A percentile compares a stretch with the other conserved stretches of the same genome.
Conservation (phyloP, 1,139 yeast genomes). For the Lodderomyces margitis region DNA sequence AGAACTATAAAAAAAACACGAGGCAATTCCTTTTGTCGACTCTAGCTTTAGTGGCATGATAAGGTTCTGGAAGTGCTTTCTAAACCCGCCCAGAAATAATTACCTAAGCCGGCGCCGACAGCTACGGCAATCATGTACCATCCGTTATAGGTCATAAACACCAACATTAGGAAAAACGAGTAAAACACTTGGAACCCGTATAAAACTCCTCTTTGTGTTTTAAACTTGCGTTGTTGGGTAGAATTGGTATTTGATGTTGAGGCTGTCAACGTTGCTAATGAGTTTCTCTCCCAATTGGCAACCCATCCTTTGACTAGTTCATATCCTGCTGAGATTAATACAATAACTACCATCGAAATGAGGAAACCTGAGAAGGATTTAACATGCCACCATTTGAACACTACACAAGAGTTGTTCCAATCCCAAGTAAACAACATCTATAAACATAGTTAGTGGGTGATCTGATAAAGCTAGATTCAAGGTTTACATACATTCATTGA, state of each 20-base stretch:
- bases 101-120: conserved; percentile 66
- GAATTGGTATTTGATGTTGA: conserved; percentile 12
- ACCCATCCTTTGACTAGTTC: conserved; percentile 51
- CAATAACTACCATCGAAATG: conserved; percentile 50
- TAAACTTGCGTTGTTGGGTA: conserved; percentile 20
- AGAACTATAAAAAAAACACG: no score
- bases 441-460: conserved; percentile 13
- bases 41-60: conserved; percentile 53
- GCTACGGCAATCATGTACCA: conserved; percentile 78
- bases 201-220: conserved; percentile 37
- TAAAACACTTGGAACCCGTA: conserved; percentile 77
- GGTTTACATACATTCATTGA: conserved; percentile 47
- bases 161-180: conserved; percentile 74
- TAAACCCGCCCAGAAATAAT: conserved; percentile 54
- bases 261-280: conserved; percentile 16
- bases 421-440: conserved; percentile 83
- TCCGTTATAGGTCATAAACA: conserved; percentile 83
- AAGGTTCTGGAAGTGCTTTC: conserved; percentile 30
- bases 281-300: conserved; percentile 28
- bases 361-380: conserved; percentile 50
- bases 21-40: no score
- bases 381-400: conserved; percentile 80
- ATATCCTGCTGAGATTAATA: conserved; percentile 53
- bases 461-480: neutral
- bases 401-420: conserved; percentile 67